Percentiles rank a stretch among this genome's conserved stretches.
phyloP scores from a whole-genome alignment of 148 eudicot species.

The Talinum fruticosum region DNA sequence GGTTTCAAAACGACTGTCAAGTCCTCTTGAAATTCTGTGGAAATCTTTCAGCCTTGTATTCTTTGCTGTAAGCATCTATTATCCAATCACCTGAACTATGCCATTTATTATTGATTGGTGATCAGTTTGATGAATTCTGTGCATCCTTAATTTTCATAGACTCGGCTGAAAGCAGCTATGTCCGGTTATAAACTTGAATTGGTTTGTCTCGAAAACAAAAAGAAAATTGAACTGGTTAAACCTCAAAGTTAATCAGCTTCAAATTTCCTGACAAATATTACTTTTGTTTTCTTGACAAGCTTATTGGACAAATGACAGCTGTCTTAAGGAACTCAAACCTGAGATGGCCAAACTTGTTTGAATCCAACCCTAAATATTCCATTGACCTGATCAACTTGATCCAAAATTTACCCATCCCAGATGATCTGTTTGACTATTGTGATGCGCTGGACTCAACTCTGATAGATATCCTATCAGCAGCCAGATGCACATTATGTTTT shows the following conservation, averaged over 20 bases:
- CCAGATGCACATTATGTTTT: too few relatives aligned
- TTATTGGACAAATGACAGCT: not conserved
- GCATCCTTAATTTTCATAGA: not conserved
- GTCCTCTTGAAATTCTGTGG: constrained; percentile 89
- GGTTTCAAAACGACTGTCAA: constrained; percentile 63
- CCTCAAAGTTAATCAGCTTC: not conserved
- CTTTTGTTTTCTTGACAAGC: not conserved
- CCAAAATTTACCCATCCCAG: not conserved
- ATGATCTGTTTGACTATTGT: too few relatives aligned
- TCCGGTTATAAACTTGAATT: not conserved
- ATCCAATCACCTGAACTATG: not conserved
- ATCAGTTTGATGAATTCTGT: not conserved
- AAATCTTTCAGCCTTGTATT: constrained; percentile 90
- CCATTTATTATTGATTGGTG: not conserved
- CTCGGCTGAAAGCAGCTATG: not conserved
- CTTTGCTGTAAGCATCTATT: constrained; percentile 71
- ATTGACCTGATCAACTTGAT: not conserved
- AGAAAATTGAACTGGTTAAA: not conserved
- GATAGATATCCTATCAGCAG: not conserved
- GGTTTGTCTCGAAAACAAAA: too few relatives aligned
- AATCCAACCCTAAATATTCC: not conserved
- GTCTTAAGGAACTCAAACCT: not conserved
- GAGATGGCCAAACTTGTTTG: not conserved
- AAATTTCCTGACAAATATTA: not conserved
- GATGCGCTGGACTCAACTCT: not conserved